Evolutionary conservation across 2,329 filamentous ascomycete species (phyloP).

Genomic region (Fusarium sororula): DNA sequence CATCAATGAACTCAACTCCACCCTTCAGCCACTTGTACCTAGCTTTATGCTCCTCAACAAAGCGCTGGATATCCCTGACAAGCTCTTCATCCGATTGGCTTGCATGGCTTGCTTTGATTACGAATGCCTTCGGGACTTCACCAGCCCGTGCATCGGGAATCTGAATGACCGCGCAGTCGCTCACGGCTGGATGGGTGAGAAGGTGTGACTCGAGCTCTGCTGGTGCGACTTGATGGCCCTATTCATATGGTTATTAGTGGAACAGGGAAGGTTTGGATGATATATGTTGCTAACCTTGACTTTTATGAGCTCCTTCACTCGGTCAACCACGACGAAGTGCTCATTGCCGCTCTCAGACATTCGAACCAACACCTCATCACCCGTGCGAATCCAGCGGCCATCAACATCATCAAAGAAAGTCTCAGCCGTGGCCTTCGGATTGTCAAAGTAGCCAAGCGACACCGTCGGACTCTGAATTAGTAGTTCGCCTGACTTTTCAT

Average conservation of each 20-base stretch:
- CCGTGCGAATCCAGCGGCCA: constrained; percentile 81
- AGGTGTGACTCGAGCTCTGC: constrained; percentile 81
- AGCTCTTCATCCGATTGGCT: constrained; percentile 59
- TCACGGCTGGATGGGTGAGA: constrained; percentile 73
- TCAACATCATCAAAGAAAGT: constrained; percentile 75
- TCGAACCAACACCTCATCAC: constrained; percentile 80
- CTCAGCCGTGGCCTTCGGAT: constrained; percentile 81
- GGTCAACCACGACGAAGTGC: constrained; percentile 85
- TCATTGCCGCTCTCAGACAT: constrained; percentile 73
- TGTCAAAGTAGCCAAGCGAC: constrained; percentile 85
- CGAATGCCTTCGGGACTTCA: constrained; percentile 69
- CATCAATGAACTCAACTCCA: constrained; percentile 69
- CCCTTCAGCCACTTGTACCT: constrained; percentile 74
- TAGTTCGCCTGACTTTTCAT: constrained; percentile 81
- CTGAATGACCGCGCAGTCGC: constrained; percentile 82
- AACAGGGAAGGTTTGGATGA: accelerated
- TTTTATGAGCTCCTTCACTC: constrained; percentile 76
- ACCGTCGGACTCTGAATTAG: constrained; percentile 81
- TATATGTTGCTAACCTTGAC: constrained; percentile 49
- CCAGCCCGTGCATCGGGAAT: constrained; percentile 67
- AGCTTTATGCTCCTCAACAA: constrained; percentile 73
- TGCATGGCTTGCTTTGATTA: constrained; percentile 58
- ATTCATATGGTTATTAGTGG: no score
- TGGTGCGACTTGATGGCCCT: constrained; percentile 78
- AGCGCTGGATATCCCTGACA: constrained; percentile 60